phyloP scores from a whole-genome alignment of 805 yeast species.

The Saturnispora silvae region DNA sequence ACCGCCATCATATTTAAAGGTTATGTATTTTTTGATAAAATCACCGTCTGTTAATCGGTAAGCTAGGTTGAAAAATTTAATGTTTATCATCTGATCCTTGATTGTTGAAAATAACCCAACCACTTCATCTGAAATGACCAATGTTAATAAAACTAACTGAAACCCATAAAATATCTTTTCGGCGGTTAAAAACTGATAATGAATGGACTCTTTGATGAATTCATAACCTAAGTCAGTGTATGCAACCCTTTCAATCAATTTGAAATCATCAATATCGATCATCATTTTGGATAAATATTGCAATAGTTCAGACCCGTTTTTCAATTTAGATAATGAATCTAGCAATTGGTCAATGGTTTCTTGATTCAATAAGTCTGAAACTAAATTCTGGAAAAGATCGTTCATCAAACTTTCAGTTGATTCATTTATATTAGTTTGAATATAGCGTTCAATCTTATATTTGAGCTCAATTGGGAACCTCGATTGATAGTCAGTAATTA shows the following conservation, averaged over 20 bases:
- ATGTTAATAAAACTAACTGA: conserved; percentile 21
- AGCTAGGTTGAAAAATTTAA: conserved; percentile 5
- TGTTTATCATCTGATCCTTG: conserved; percentile 10
- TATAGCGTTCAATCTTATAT: conserved; percentile 18
- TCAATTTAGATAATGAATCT: conserved; percentile 14
- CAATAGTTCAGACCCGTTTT: conserved; percentile 23
- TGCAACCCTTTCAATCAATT: conserved; percentile 14
- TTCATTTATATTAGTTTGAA: conserved; percentile 23
- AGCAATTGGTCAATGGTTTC: conserved; percentile 30
- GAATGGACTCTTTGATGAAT: conserved; percentile 15
- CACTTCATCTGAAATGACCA: conserved; percentile 24
- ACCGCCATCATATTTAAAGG: conserved; percentile 17
- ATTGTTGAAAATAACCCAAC: conserved; percentile 16
- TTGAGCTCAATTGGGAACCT: conserved; percentile 32
- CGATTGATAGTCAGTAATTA: conserved; percentile 9
- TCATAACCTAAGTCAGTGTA: conserved; percentile 20
- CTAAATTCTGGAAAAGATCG: conserved; percentile 30
- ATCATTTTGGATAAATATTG: conserved; percentile 26
- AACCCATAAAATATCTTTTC: conserved; percentile 19
- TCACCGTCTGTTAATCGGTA: neutral
- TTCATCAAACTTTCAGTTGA: conserved; percentile 26
- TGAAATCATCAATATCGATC: conserved; percentile 17
- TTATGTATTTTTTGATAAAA: conserved; percentile 12
- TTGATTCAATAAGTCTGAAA: conserved; percentile 33
- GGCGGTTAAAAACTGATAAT: conserved; percentile 13